Base-by-base conservation (phyloP, 352 stramenopile genomes). In the Globisporangium cederbergense region DNA sequence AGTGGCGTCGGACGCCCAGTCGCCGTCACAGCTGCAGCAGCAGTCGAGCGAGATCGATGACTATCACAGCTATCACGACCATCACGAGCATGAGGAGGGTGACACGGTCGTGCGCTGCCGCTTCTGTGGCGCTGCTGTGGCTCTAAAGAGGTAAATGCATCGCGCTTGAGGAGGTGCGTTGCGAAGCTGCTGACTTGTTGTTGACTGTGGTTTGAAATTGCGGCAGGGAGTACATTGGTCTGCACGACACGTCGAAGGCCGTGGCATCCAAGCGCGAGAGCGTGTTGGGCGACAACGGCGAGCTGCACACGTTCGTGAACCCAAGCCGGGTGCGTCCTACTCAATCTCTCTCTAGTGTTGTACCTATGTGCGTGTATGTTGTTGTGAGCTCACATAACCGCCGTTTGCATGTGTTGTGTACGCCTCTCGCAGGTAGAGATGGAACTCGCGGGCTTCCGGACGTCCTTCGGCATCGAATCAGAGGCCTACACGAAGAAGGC, bases 291-390 rank as follows among this genome's bases (percentile, higher is more conserved):
- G 58, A 79, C 28, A 28, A 77, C 25, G 72, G 72, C 7, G 72
- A 91, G 59, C 61, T 95, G 40, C 88, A 89, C 71, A 92, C 81
- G 38, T 94, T 92, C 56, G 81, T 89, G 62, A 89, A 92, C 62
- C 78, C 81, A 2, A 90, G 74, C 59, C 75, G 79, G 51, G 85
- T 93, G 61, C 14, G 81, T 63, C 20, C 4, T 32, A 13, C 16
- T 43, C 28, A 36, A 10, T 11, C 13, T 34, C 14, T 53, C 7
- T 54, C 8, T 28, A 10, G 8, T n/a, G n/a, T 4, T 38, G 22
- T 54, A 10, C 16, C 1, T 22, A 36, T 25, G 50, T 61, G 13
- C 38, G 50, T 22, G 8, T 13, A 2, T 49, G 8, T 13, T 13
- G 25, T 38, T 58, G 9, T 4, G 8, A 34, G 5, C 6, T 56